Percentiles rank a stretch among this genome's conserved stretches.
Conservation (phyloP, 441 rosid genomes). For the Gossypium gossypioides region DNA sequence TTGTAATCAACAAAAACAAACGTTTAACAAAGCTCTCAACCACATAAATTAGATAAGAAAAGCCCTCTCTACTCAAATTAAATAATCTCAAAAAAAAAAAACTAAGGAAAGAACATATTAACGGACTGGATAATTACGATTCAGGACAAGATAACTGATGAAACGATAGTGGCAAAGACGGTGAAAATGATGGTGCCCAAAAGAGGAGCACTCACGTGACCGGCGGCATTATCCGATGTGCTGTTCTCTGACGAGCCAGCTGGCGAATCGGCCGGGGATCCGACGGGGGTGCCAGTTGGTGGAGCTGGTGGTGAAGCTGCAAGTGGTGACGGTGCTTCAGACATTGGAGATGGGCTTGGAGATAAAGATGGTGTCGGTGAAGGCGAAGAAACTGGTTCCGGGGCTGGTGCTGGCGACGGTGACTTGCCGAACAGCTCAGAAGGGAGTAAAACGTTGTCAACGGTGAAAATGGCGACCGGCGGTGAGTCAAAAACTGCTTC, state of each 20-base stretch:
- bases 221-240: constrained; percentile 33
- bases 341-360: constrained; percentile 38
- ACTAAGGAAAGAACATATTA: constrained; percentile 10
- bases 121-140: constrained; percentile 28
- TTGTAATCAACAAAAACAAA: background rate
- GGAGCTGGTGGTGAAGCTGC: constrained; percentile 84
- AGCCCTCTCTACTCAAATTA: background rate
- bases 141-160: constrained; percentile 37
- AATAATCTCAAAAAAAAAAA: background rate
- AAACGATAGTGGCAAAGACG: constrained; percentile 21
- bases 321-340: constrained; percentile 50
- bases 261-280: constrained; percentile 56
- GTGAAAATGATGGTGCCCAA: constrained; percentile 21
- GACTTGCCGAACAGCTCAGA: constrained; percentile 56
- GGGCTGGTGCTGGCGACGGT: constrained; percentile 59
- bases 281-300: constrained; percentile 45
- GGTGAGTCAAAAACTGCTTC: constrained; percentile 60
- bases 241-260: constrained; percentile 34
- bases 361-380: constrained; percentile 41
- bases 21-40: background rate
- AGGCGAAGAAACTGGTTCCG: constrained; percentile 37
- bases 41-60: constrained; percentile 10
- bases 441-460: constrained; percentile 65
- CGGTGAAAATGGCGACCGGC: constrained; percentile 60
- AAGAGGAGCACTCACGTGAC: constrained; percentile 30